Evolutionary conservation across 106 monocot genomes (phyloP).

Genomic region (Hemerocallis citrina): DNA sequence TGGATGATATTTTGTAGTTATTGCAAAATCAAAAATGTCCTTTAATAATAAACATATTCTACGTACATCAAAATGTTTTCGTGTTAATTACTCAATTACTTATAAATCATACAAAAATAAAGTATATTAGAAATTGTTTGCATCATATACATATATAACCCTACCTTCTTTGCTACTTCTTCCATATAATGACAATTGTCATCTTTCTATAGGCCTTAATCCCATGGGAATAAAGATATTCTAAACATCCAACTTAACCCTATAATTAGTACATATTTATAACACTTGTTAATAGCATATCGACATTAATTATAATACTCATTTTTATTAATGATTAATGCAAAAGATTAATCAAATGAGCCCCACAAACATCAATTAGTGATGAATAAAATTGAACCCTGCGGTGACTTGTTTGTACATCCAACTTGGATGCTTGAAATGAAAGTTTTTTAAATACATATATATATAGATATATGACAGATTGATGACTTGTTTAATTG

Average conservation of each 20-base stretch:
- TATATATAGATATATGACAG: no score
- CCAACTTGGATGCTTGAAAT: conserved; percentile 3
- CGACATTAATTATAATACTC: no score
- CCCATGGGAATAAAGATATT: not conserved
- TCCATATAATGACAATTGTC: not conserved
- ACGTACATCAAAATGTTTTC: no score
- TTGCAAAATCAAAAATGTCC: no score
- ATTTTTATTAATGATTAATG: not conserved
- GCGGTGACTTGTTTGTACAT: not conserved
- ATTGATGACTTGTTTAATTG: not conserved
- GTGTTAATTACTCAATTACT: no score
- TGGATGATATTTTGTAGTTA: no score
- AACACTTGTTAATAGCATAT: no score
- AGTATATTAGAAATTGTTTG: no score
- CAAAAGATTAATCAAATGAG: not conserved
- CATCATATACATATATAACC: no score
- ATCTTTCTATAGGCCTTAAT: not conserved
- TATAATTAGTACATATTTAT: not conserved
- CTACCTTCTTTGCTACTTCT: not conserved
- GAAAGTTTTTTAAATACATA: not conserved
- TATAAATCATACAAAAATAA: no score
- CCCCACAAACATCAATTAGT: not conserved
- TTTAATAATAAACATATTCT: no score
- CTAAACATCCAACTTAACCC: not conserved
- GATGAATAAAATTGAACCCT: not conserved